These are phyloP conservation scores for Agaricales sp. DNA, from an alignment of 1,284 basidiomycete genomes.

Conservation along the genomic window DNA sequence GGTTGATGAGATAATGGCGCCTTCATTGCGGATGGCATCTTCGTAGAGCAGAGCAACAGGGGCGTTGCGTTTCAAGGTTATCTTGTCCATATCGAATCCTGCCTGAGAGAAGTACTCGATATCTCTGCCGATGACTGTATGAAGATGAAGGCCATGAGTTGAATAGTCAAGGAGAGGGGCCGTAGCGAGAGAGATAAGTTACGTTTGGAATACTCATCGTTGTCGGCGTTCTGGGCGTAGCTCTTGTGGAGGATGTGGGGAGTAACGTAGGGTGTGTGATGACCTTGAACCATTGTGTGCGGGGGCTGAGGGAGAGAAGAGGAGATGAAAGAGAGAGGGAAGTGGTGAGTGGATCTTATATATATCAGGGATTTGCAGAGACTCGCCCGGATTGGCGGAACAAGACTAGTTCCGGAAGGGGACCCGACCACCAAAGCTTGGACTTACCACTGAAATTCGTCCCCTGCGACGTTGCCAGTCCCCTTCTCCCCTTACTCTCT, in stretches of 20 bases:
- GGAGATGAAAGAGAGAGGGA: constrained; percentile 13
- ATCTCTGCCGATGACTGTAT: constrained; percentile 78
- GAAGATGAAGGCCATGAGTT: constrained; percentile 9
- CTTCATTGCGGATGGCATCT: constrained; percentile 96
- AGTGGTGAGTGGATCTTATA: no score
- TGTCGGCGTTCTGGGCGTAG: constrained; percentile 58
- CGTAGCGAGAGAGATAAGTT: constrained; percentile 18
- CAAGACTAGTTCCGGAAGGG: no score
- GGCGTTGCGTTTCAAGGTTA: constrained; percentile 90
- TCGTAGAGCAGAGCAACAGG: constrained; percentile 95
- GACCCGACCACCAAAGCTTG: no score
- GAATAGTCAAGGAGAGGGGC: background rate
- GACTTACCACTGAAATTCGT: no score
- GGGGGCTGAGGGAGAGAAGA: background rate
- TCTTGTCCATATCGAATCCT: constrained; percentile 95
- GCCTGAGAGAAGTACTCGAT: constrained; percentile 98
- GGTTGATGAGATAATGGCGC: constrained; percentile 92
- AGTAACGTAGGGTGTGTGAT: constrained; percentile 72
- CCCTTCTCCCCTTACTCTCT: no score
- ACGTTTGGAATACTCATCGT: constrained; percentile 55
- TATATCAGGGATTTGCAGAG: no score
- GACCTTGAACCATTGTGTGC: constrained; percentile 42
- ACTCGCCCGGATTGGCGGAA: no score
- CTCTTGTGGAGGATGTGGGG: constrained; percentile 77
- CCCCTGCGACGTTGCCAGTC: no score